Percentiles rank a stretch among this genome's conserved stretches.
These are phyloP conservation scores for Lentinula edodes DNA, from an alignment of 768 basidiomycete genomes.

Conservation along the genomic window DNA sequence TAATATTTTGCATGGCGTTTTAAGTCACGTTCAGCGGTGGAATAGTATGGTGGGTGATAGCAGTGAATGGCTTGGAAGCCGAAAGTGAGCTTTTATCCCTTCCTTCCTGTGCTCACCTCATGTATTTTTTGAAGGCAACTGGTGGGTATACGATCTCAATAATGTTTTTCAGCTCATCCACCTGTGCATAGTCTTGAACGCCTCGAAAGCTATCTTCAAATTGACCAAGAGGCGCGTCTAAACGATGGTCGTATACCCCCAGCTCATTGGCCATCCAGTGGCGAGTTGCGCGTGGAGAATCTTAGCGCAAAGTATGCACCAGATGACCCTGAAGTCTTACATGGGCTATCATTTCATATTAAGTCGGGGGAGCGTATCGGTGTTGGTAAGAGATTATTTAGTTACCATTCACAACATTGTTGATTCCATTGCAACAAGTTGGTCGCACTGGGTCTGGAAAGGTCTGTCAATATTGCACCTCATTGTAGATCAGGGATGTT, in stretches of 20 bases:
- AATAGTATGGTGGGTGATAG: slow-evolving; percentile 16
- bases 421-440: slow-evolving; percentile 23
- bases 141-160: not conserved
- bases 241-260: slow-evolving; percentile 33
- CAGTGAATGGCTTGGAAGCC: slow-evolving; percentile 20
- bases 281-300: slow-evolving; percentile 35
- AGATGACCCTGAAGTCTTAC: slow-evolving; percentile 40
- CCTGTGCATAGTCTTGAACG: slow-evolving; percentile 20
- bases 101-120: not conserved
- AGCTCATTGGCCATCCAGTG: slow-evolving; percentile 48
- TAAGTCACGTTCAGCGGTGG: slow-evolving; percentile 12
- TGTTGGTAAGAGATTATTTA: slow-evolving; percentile 18
- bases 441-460: slow-evolving; percentile 58
- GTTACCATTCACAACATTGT: not conserved
- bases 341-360: slow-evolving; percentile 37
- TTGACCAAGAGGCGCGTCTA: slow-evolving; percentile 40
- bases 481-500: too few relatives aligned
- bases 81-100: not conserved
- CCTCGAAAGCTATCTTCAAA: slow-evolving; percentile 40
- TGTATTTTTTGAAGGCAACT: slow-evolving; percentile 5
- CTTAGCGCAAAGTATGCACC: slow-evolving; percentile 33
- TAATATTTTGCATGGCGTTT: too few relatives aligned
- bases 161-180: not conserved
- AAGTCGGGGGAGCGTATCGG: slow-evolving; percentile 43
- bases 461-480: slow-evolving; percentile 20